Conservation (phyloP, 441 rosid species). For the Syzygium syzygioides region DNA sequence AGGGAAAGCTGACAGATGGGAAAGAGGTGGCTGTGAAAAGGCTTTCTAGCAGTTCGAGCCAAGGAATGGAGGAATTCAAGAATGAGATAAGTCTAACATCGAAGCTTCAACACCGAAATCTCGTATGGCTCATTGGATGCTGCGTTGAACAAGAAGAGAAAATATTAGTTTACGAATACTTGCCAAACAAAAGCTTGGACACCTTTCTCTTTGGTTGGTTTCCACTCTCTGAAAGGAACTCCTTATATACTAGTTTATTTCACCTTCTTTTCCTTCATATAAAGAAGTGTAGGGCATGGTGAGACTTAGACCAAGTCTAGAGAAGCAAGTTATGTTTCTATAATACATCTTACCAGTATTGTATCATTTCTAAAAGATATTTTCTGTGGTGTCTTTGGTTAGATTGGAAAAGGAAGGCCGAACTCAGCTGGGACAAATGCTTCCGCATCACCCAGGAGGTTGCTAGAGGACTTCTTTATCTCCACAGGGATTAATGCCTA, state of each 20-base stretch:
- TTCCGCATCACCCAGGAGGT: not conserved
- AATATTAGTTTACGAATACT: not conserved
- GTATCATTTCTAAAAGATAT: no score
- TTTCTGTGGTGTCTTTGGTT: no score
- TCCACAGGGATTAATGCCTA: not conserved
- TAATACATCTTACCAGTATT: not conserved
- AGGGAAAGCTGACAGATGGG: not conserved
- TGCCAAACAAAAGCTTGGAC: not conserved
- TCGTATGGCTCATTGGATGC: conserved; percentile 43
- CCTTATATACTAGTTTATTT: no score
- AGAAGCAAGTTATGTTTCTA: not conserved
- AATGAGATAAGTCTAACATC: conserved; percentile 45
- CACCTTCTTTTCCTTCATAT: not conserved
- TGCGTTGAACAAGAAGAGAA: conserved; percentile 32
- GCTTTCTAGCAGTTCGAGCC: not conserved
- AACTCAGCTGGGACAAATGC: not conserved
- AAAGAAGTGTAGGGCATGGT: not conserved
- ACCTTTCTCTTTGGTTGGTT: not conserved
- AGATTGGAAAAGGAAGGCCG: not conserved
- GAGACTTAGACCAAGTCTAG: not conserved
- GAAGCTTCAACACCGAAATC: conserved; percentile 48
- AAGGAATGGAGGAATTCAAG: conserved; percentile 25
- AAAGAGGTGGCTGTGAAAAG: not conserved
- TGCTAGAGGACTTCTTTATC: not conserved
- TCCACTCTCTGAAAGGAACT: not conserved